These are phyloP conservation scores for Penicillium janthinellum DNA, from an alignment of 2,329 filamentous ascomycete species.

Conservation along the genomic window DNA sequence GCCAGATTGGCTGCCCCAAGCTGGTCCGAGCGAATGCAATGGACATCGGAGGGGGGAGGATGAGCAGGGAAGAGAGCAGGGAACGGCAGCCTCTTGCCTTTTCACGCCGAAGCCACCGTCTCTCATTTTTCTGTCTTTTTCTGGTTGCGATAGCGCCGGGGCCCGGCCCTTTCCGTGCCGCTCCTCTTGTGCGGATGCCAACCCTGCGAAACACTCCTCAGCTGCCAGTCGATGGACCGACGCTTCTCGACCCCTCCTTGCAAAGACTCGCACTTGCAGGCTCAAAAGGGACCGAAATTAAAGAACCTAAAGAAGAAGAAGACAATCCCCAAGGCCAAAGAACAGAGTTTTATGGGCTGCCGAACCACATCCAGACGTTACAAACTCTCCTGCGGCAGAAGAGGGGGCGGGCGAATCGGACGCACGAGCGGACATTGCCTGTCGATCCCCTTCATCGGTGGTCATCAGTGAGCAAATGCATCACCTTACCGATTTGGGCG, in stretches of 20 bases:
- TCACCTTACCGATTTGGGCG: slow-evolving; percentile 29
- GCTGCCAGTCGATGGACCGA: slow-evolving; percentile 5
- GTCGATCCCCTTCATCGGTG: slow-evolving; percentile 29
- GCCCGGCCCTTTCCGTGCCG: slow-evolving; percentile 44
- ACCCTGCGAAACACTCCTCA: slow-evolving; percentile 3
- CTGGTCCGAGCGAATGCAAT: slow-evolving; percentile 23
- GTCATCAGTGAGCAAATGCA: slow-evolving; percentile 19
- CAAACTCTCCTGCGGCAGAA: slow-evolving; percentile 16
- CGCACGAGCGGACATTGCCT: slow-evolving; percentile 24
- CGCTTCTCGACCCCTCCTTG: not conserved
- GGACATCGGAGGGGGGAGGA: not conserved
- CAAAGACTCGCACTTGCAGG: not conserved
- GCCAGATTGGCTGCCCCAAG: slow-evolving; percentile 22
- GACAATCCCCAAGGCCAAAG: slow-evolving; percentile 2
- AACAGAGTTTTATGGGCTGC: slow-evolving; percentile 13
- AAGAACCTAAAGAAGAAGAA: slow-evolving; percentile 5
- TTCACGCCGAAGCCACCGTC: slow-evolving; percentile 9
- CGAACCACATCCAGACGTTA: slow-evolving; percentile 11
- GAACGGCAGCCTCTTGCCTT: slow-evolving; percentile 9
- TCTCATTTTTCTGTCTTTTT: slow-evolving; percentile 9
- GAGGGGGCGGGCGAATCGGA: slow-evolving; percentile 11
- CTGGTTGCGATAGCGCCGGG: slow-evolving; percentile 24
- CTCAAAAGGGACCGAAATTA: not conserved
- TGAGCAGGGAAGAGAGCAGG: slow-evolving; percentile 11
- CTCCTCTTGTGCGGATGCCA: slow-evolving; percentile 18